A percentile compares a stretch with the other conserved stretches of the same genome.
phyloP scores from a whole-genome alignment of 306 rosid genomes.

The Casuarina glauca region DNA sequence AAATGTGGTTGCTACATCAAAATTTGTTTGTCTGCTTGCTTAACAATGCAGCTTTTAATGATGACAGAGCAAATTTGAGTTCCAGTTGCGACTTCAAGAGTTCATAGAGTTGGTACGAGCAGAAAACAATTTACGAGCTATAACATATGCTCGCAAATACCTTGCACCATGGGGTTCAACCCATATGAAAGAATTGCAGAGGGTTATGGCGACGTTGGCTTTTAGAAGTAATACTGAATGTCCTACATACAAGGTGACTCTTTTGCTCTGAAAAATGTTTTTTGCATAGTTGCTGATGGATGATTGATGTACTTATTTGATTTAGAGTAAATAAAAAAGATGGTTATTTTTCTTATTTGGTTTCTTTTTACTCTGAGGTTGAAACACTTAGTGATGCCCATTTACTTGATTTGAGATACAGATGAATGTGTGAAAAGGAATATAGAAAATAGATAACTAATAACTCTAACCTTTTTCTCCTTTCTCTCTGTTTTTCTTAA shows the following conservation, averaged over 20 bases:
- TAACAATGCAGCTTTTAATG: slow-evolving; percentile 41
- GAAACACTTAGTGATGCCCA: neutral
- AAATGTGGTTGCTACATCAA: neutral
- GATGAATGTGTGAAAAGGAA: neutral
- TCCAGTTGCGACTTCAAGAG: slow-evolving; percentile 96
- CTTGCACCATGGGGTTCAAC: slow-evolving; percentile 89
- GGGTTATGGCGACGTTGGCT: slow-evolving; percentile 77
- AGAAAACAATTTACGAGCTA: slow-evolving; percentile 78
- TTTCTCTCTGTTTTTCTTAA: neutral
- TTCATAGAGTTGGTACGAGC: slow-evolving; percentile 93
- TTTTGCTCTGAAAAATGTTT: slow-evolving; percentile 9
- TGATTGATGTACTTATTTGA: neutral
- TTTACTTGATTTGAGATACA: neutral
- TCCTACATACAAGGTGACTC: slow-evolving; percentile 78
- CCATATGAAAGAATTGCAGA: slow-evolving; percentile 90
- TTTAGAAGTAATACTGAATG: slow-evolving; percentile 82
- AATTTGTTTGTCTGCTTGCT: slow-evolving; percentile 1
- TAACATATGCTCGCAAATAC: slow-evolving; percentile 77
- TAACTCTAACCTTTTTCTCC: neutral
- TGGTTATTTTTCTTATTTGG: slow-evolving; percentile 7
- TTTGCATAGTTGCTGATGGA: neutral
- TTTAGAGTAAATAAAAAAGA: neutral
- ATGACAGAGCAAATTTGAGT: slow-evolving; percentile 87
- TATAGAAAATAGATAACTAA: neutral
- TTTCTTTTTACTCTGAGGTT: neutral